phyloP scores from a whole-genome alignment of 257 asterid genomes.

The Salvia hispanica region DNA sequence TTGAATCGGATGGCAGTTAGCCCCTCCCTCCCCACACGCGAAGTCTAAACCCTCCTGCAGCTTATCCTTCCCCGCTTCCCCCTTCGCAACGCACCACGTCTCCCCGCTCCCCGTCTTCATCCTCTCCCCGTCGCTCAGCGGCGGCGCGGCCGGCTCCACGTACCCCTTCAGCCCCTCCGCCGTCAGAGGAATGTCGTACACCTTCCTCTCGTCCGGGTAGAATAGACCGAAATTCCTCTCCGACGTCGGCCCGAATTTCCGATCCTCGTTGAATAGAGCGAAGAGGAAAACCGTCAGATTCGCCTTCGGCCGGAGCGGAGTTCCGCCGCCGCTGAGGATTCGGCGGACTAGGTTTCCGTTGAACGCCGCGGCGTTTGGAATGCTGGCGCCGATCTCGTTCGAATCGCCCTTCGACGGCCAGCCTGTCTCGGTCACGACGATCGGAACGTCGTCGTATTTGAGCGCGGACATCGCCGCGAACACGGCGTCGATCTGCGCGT shows the following conservation, averaged over 20 bases:
- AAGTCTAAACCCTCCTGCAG: constrained; percentile 83
- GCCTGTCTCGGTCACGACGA: constrained; percentile 77
- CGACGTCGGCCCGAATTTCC: constrained; percentile 77
- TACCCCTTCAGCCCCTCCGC: constrained; percentile 50
- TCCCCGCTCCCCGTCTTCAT: constrained; percentile 54
- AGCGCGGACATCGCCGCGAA: constrained; percentile 76
- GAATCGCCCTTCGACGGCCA: constrained; percentile 96
- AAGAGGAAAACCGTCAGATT: constrained; percentile 69
- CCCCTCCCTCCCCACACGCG: constrained; percentile 94
- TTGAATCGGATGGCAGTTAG: constrained; percentile 95
- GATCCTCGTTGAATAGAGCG: constrained; percentile 90
- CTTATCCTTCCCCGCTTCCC: constrained; percentile 53
- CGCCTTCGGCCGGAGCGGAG: constrained; percentile 71
- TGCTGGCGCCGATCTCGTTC: constrained; percentile 71
- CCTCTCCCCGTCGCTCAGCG: constrained; percentile 49
- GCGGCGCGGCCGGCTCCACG: constrained; percentile 34
- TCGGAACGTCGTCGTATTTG: constrained; percentile 59
- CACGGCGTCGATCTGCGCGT: constrained; percentile 92
- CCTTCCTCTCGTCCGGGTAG: constrained; percentile 73
- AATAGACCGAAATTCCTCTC: constrained; percentile 91
- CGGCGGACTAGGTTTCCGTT: constrained; percentile 74
- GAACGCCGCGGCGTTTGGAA: constrained; percentile 83
- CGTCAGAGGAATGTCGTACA: constrained; percentile 72
- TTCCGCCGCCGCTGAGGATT: constrained; percentile 75
- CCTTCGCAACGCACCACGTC: constrained; percentile 91